phyloP scores from a whole-genome alignment of 768 basidiomycete species.

The Phaffia tasmanica region DNA sequence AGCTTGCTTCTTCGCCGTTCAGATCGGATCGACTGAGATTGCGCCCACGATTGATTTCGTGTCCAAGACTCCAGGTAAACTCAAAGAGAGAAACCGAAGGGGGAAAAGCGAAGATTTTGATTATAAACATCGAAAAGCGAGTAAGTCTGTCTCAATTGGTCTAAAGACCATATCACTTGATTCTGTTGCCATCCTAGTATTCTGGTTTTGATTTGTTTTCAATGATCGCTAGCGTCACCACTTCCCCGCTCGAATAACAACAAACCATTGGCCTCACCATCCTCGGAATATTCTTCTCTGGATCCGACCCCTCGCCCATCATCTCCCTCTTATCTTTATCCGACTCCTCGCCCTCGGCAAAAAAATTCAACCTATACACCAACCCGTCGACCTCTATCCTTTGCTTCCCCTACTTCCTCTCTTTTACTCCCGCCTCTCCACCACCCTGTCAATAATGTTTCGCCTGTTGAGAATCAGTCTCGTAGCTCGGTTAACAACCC shows the following conservation, averaged over 20 bases:
- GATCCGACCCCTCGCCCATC: too few relatives aligned
- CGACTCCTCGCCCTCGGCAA: too few relatives aligned
- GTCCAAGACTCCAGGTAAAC: background rate
- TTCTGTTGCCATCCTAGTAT: too few relatives aligned
- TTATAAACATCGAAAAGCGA: background rate
- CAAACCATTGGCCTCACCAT: background rate
- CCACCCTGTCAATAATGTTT: too few relatives aligned
- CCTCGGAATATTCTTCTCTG: background rate
- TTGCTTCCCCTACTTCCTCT: too few relatives aligned
- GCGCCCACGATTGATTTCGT: conserved; percentile 10
- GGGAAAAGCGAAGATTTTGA: conserved; percentile 2
- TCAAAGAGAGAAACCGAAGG: conserved; percentile 5
- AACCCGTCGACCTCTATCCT: too few relatives aligned
- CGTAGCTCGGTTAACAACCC: too few relatives aligned
- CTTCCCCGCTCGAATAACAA: background rate
- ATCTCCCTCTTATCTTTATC: too few relatives aligned
- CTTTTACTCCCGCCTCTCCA: too few relatives aligned
- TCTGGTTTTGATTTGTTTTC: background rate
- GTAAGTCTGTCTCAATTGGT: background rate
- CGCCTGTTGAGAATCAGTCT: too few relatives aligned
- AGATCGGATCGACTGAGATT: conserved; percentile 11
- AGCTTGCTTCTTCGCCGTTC: conserved; percentile 13
- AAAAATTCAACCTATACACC: too few relatives aligned
- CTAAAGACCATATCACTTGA: background rate
- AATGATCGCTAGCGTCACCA: background rate